Base-by-base conservation (phyloP, 345 rosid genomes). In the Cardamine occulta region DNA sequence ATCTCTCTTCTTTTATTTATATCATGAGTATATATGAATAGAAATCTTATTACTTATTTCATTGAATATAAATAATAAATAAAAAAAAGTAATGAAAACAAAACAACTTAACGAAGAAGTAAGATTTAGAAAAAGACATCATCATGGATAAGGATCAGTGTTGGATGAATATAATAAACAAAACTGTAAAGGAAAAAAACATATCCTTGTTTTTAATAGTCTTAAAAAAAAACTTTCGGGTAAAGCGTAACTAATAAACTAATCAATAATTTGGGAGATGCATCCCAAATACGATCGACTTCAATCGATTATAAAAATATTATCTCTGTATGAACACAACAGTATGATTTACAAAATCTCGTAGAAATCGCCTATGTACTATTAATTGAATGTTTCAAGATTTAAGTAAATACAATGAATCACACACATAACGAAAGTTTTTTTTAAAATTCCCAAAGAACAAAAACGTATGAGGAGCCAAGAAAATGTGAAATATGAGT, bases 401-500 rank as follows among this genome's bases (percentile, higher is more conserved):
- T 23, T 48, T 23, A 18, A 37, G 34, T 9, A 48, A 59, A 32
- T 5, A 23, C 18, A 21, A 49, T 49, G 7, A 35, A 60, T 21
- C 9, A n/a, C 19, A 10, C n/a, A 32, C 37, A 59, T n/a, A 48
- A 61, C 49, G 8, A 39, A 60, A 32, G 23, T 52, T 52, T 26
- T 17, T 13, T 8, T 9, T 1, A 29, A 73, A n/a, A 12, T 52
- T 52, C 0, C 31, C 0, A 28, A 28, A 28, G 3, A 24, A 10
- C 8, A 34, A 21, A 37, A 66, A 52, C 34, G 28, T 56, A n/a
- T 17, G 47, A 66, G 26, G 23, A 54, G 52, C 2, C 64, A 66
- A 26, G 52, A 73, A 65, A 56, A 17, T 18, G 23, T 44, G 52
- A 42, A 62, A 63, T 17, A 66, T 24, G 66, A 57, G 66, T 70